Evolutionary conservation across 1,284 basidiomycete species (phyloP).

Genomic region (Tilletia walkeri): DNA sequence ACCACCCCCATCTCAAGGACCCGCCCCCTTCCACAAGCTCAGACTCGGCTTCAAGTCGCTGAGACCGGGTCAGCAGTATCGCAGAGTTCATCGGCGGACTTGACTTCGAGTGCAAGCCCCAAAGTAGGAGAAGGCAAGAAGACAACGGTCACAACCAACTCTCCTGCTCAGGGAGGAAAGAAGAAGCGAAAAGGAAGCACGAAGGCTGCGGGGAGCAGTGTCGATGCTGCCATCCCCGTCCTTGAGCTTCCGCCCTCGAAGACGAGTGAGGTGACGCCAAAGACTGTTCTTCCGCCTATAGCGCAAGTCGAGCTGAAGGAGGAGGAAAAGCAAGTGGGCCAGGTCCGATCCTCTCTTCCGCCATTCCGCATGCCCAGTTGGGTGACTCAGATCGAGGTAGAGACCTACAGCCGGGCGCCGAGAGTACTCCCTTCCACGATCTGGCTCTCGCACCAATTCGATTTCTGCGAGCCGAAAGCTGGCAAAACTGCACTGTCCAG

Average conservation of each 20-base stretch:
- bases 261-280: not conserved
- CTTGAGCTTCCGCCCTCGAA: not conserved
- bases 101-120: not conserved
- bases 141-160: not conserved
- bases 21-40: too few relatives aligned
- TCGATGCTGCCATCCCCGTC: not conserved
- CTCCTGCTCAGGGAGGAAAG: not conserved
- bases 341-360: not conserved
- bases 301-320: not conserved
- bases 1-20: not conserved
- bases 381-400: conserved; percentile 33
- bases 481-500: not conserved
- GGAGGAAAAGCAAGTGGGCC: too few relatives aligned
- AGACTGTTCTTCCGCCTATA: not conserved
- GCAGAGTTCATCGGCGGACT: not conserved
- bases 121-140: not conserved
- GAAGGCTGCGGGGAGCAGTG: not conserved
- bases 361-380: not conserved
- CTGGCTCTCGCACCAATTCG: conserved; percentile 32
- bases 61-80: not conserved
- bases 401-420: conserved; percentile 34
- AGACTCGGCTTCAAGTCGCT: too few relatives aligned
- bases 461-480: conserved; percentile 23
- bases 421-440: conserved; percentile 31
- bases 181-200: not conserved